These are phyloP conservation scores for Psilocybe azurescens DNA, from an alignment of 768 basidiomycete species.

Conservation along the genomic window DNA sequence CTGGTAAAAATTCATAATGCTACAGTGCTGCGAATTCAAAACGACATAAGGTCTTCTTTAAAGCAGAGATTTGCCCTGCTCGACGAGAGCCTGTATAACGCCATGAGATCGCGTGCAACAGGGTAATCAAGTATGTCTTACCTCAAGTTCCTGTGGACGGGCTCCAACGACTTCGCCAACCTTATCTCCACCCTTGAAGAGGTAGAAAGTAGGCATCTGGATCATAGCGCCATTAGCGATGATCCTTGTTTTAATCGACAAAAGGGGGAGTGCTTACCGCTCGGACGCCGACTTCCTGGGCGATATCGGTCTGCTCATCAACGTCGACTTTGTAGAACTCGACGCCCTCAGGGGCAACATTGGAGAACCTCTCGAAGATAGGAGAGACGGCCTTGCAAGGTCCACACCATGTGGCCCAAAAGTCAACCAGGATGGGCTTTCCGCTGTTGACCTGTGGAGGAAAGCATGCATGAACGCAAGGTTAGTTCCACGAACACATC, in stretches of 20 bases:
- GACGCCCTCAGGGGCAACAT: slow-evolving; percentile 36
- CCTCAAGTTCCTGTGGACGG: slow-evolving; percentile 43
- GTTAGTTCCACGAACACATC: background rate
- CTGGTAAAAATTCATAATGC: slow-evolving; percentile 1
- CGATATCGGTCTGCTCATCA: slow-evolving; percentile 58
- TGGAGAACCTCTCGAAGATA: slow-evolving; percentile 62
- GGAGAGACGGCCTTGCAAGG: slow-evolving; percentile 73
- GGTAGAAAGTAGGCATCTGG: slow-evolving; percentile 50
- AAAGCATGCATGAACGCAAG: background rate
- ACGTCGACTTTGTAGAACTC: slow-evolving; percentile 80
- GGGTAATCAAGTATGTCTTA: slow-evolving; percentile 24
- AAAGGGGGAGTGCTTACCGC: slow-evolving; percentile 50
- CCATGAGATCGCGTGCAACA: background rate
- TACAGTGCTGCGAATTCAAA: background rate
- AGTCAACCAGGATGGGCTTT: slow-evolving; percentile 63
- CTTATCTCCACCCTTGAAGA: slow-evolving; percentile 43
- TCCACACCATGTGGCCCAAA: slow-evolving; percentile 82
- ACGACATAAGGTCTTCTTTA: background rate
- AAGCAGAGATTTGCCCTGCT: background rate
- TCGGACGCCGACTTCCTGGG: slow-evolving; percentile 62
- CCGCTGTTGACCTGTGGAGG: slow-evolving; percentile 48
- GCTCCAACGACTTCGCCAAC: slow-evolving; percentile 53
- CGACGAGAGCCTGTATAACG: slow-evolving; percentile 6
- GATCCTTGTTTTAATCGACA: background rate
- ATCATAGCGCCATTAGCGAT: background rate